These are phyloP conservation scores for Gomphus sp. DNA, from an alignment of 1,284 basidiomycete genomes.

Conservation along the genomic window DNA sequence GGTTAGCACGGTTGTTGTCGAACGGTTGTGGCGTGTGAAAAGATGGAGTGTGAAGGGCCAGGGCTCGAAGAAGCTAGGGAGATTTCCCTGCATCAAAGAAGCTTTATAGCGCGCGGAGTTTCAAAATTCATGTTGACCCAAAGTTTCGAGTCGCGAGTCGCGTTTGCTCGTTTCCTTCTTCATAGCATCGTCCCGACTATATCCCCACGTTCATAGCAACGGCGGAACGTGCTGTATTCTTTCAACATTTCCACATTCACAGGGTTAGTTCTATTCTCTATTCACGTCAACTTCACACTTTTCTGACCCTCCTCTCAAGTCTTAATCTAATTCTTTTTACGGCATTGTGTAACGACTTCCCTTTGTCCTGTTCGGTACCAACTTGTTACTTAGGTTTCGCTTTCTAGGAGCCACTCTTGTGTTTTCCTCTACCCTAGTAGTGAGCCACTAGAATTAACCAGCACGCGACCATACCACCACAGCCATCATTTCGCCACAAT, in stretches of 20 bases:
- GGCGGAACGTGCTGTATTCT: neutral
- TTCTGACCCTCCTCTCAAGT: neutral
- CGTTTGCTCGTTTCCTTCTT: neutral
- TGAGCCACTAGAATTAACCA: neutral
- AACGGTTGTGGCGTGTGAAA: neutral
- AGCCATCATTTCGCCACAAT: neutral
- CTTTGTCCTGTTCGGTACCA: neutral
- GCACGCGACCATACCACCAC: neutral
- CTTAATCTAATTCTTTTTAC: neutral
- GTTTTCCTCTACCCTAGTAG: neutral
- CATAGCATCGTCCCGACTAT: neutral
- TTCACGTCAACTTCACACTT: neutral
- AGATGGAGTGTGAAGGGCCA: neutral
- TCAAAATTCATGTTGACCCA: neutral
- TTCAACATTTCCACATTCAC: conserved; percentile 10
- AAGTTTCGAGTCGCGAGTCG: neutral
- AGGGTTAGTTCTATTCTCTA: neutral
- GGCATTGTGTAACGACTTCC: neutral
- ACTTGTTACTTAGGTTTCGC: neutral
- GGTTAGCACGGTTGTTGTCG: too few species aligned
- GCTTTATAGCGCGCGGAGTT: neutral
- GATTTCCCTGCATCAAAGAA: neutral
- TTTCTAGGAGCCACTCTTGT: neutral
- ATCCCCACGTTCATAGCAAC: neutral
- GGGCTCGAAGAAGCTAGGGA: neutral